phyloP scores from a whole-genome alignment of 805 yeast species.

The Dipodascus geniculatus region DNA sequence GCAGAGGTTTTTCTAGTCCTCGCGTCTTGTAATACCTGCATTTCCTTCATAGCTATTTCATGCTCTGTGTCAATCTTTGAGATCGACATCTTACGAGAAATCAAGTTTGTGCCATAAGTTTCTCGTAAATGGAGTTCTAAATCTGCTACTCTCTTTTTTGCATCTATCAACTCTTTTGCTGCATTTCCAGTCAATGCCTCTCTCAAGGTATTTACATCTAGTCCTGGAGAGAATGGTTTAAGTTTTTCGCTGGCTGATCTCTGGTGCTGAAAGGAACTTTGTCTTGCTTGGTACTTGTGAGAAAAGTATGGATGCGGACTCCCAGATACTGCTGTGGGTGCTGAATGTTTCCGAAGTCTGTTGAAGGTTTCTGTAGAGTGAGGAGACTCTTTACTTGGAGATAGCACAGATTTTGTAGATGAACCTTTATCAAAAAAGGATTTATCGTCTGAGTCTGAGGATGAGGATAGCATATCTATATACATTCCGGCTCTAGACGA shows the following conservation, averaged over 20 bases:
- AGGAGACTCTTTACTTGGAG: not conserved
- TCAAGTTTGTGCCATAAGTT: not conserved
- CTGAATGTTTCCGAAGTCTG: not conserved
- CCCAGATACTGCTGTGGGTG: not conserved
- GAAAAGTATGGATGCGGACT: not conserved
- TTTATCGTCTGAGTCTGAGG: not conserved
- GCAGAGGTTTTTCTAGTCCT: conserved; percentile 24
- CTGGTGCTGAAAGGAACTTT: not conserved
- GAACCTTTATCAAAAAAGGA: not conserved
- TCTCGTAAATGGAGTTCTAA: conserved; percentile 17
- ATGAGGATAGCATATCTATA: not conserved
- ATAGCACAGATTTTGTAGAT: not conserved
- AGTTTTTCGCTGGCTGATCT: not conserved
- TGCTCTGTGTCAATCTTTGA: conserved; percentile 25
- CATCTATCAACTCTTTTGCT: conserved; percentile 16
- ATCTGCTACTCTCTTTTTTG: conserved; percentile 19
- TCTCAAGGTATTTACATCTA: not conserved
- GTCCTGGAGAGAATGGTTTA: not conserved
- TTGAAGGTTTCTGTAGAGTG: not conserved
- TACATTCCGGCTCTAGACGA: not conserved
- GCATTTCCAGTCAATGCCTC: not conserved
- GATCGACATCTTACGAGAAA: conserved; percentile 24
- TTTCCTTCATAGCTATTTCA: conserved; percentile 27
- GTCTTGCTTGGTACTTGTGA: not conserved
- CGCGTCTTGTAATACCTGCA: conserved; percentile 31